Conservation (phyloP, 352 stramenopile genomes). For the Globisporangium emineosum region DNA sequence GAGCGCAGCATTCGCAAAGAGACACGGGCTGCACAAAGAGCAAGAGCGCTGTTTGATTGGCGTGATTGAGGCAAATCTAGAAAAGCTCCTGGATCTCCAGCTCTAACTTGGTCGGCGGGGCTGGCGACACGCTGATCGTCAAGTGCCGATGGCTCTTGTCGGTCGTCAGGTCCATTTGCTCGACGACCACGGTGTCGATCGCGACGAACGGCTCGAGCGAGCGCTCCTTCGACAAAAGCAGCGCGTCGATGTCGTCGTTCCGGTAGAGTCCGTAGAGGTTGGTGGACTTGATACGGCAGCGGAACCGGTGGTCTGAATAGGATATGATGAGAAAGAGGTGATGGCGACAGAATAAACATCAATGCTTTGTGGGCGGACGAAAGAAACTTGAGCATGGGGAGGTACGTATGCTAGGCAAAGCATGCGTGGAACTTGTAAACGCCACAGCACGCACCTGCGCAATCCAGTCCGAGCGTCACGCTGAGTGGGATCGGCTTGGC, state of each 20-base stretch:
- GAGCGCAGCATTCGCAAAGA: conserved; percentile 26
- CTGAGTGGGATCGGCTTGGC: conserved; percentile 45
- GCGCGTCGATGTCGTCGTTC: conserved; percentile 53
- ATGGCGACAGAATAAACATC: neutral
- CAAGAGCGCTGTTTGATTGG: conserved; percentile 30
- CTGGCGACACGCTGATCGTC: conserved; percentile 40
- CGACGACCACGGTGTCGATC: conserved; percentile 67
- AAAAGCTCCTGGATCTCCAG: conserved; percentile 70
- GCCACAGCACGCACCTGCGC: conserved; percentile 38
- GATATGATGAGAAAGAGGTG: no score
- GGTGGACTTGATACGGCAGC: conserved; percentile 66
- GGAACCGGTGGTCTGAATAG: conserved; percentile 48
- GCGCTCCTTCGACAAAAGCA: conserved; percentile 28
- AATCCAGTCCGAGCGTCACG: conserved; percentile 54
- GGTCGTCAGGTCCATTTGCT: conserved; percentile 63
- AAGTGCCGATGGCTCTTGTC: conserved; percentile 52
- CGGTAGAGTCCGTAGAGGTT: conserved; percentile 66
- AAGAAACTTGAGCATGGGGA: no score
- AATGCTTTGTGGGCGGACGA: neutral
- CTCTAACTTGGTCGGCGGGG: conserved; percentile 37
- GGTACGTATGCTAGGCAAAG: no score
- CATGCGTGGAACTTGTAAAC: neutral
- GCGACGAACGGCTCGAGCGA: conserved; percentile 46
- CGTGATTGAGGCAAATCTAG: conserved; percentile 35
- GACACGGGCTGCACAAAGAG: conserved; percentile 22